A percentile compares a stretch with the other conserved stretches of the same genome.
These are phyloP conservation scores for Desmodesmus armatus DNA, from an alignment of 139 green algal species.

Conservation along the genomic window DNA sequence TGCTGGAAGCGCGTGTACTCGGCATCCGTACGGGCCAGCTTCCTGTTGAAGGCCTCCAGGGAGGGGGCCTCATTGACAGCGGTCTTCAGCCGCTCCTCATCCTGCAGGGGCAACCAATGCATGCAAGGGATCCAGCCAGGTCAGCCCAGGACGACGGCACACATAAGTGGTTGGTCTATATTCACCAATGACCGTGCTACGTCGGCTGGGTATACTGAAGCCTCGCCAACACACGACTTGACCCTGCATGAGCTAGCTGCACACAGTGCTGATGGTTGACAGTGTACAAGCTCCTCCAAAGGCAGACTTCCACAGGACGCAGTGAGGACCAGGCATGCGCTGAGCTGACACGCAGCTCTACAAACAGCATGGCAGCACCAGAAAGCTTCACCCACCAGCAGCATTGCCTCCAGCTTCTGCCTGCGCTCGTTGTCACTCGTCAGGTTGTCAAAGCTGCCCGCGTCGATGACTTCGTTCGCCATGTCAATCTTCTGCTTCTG, in stretches of 20 bases:
- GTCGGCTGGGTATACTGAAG: too few species aligned
- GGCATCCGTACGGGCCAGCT: slow-evolving; percentile 59
- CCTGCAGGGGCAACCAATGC: too few species aligned
- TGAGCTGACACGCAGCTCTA: not conserved
- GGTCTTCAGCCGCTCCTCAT: slow-evolving; percentile 66
- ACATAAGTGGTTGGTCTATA: too few species aligned
- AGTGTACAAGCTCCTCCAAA: too few species aligned
- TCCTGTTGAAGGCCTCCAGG: slow-evolving; percentile 70
- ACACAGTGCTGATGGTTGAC: too few species aligned
- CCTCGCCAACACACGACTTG: too few species aligned
- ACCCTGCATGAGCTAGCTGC: too few species aligned
- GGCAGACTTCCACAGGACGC: too few species aligned
- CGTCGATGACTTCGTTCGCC: slow-evolving; percentile 97
- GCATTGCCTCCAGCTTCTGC: slow-evolving; percentile 85
- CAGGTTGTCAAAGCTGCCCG: slow-evolving; percentile 92
- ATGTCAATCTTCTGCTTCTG: slow-evolving; percentile 99
- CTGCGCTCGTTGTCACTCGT: slow-evolving; percentile 93
- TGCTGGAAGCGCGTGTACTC: slow-evolving; percentile 62
- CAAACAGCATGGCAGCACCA: slow-evolving; percentile 9
- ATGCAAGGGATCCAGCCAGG: too few species aligned
- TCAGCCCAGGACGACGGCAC: too few species aligned
- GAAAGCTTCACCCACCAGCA: slow-evolving; percentile 60
- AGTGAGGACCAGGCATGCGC: not conserved
- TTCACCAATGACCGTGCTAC: too few species aligned
- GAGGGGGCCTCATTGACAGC: slow-evolving; percentile 72